These are phyloP conservation scores for Fusarium tupiense DNA, from an alignment of 2,329 filamentous ascomycete genomes.

Conservation along the genomic window DNA sequence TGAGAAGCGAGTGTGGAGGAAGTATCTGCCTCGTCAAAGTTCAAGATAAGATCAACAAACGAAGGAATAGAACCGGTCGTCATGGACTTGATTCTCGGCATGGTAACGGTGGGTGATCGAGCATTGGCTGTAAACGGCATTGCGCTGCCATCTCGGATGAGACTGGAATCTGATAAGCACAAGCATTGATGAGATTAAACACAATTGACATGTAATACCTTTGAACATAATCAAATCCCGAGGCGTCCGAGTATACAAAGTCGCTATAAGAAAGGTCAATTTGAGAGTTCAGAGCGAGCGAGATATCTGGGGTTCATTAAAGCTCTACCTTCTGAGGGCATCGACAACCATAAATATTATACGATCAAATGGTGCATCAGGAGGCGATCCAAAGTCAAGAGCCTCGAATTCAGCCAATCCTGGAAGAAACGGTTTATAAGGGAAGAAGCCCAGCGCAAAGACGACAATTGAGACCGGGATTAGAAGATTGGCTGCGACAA, in stretches of 20 bases:
- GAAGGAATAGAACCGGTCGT: conserved; percentile 98
- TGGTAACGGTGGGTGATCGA: conserved; percentile 96
- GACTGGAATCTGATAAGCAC: conserved; percentile 58
- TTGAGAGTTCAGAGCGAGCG: conserved; percentile 27
- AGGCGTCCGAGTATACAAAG: conserved; percentile 85
- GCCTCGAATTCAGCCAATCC: conserved; percentile 78
- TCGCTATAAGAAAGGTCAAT: conserved; percentile 66
- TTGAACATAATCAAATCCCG: conserved; percentile 89
- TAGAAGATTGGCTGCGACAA: conserved; percentile 77
- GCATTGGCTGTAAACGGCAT: conserved; percentile 96
- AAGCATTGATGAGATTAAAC: neutral
- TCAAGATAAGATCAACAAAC: conserved; percentile 95
- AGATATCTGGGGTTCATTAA: neutral
- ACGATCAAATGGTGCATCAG: conserved; percentile 82
- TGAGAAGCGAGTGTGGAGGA: conserved; percentile 87
- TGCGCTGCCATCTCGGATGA: conserved; percentile 85
- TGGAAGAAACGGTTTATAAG: conserved; percentile 92
- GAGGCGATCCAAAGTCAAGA: conserved; percentile 63
- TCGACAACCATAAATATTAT: conserved; percentile 98
- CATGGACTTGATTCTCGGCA: conserved; percentile 97
- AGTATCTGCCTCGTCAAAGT: conserved; percentile 94
- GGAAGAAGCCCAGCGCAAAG: conserved; percentile 95
- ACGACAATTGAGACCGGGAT: conserved; percentile 77
- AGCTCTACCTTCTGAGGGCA: conserved; percentile 80
- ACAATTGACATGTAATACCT: conserved; percentile 62